Conservation (phyloP, 169 alveolate genomes). For the Cryptosporidium bovis region DNA sequence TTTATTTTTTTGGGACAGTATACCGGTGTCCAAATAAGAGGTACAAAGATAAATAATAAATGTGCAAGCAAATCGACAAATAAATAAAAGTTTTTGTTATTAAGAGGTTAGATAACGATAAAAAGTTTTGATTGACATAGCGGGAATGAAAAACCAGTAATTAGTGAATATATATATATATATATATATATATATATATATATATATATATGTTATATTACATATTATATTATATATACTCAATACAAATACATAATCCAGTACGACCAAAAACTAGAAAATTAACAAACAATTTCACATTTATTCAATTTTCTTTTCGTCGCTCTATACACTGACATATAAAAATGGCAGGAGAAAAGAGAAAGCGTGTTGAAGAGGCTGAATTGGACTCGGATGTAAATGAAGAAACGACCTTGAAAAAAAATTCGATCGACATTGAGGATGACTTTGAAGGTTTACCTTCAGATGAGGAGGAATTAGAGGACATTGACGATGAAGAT, state of each 20-base stretch:
- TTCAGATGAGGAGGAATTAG: conserved; percentile 65
- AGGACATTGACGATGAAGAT: conserved; percentile 63
- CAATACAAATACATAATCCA: background rate
- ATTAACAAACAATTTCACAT: background rate
- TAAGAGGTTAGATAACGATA: background rate
- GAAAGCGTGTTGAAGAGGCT: conserved; percentile 66
- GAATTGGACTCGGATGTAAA: conserved; percentile 56
- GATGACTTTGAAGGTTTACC: conserved; percentile 74
- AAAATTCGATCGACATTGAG: conserved; percentile 50
- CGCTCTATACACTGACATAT: background rate
- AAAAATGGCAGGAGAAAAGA: conserved; percentile 74
- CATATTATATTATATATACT: background rate
- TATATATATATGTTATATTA: background rate
- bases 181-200: background rate
- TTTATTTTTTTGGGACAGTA: conserved; percentile 2
- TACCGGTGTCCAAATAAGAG: conserved; percentile 21
- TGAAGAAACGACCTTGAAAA: conserved; percentile 50
- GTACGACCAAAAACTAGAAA: background rate
- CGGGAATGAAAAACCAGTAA: conserved; percentile 3
- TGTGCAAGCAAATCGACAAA: background rate
- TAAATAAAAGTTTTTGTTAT: background rate
- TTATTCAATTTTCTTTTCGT: background rate
- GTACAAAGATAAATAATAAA: conserved; percentile 6
- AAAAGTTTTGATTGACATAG: conserved; percentile 13
- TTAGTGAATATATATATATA: too few relatives aligned